Percentiles rank a stretch among this genome's conserved stretches.
These are phyloP conservation scores for Diaporthe citrichinensis DNA, from an alignment of 2,329 filamentous ascomycete genomes.

Conservation along the genomic window DNA sequence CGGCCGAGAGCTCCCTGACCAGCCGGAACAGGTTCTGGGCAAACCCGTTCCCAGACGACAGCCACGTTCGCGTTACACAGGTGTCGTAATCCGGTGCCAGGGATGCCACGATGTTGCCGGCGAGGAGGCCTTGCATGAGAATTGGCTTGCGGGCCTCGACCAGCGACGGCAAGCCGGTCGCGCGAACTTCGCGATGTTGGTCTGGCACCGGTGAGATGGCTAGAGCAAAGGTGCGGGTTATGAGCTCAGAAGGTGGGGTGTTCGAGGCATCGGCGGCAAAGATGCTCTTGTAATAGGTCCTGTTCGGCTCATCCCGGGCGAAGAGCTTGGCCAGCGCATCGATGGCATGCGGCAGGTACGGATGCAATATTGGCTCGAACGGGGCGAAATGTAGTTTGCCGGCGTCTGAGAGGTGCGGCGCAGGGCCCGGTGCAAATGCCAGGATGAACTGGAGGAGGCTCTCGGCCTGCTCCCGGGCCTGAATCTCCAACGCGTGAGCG, in stretches of 20 bases:
- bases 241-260: constrained; percentile 79
- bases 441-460: constrained; percentile 91
- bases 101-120: constrained; percentile 88
- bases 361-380: constrained; percentile 86
- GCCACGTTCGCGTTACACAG: constrained; percentile 82
- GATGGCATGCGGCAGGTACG: constrained; percentile 90
- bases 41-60: constrained; percentile 87
- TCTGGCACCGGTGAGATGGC: constrained; percentile 89
- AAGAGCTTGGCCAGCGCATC: constrained; percentile 93
- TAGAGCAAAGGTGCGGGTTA: constrained; percentile 89
- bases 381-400: constrained; percentile 78
- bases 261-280: constrained; percentile 80
- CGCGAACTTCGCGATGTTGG: constrained; percentile 66
- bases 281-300: constrained; percentile 85
- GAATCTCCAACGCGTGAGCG: constrained; percentile 83
- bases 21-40: constrained; percentile 84
- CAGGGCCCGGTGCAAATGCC: constrained; percentile 87
- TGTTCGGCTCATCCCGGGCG: constrained; percentile 93
- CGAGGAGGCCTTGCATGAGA: constrained; percentile 91
- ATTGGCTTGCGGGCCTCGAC: constrained; percentile 89
- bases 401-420: constrained; percentile 67
- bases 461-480: constrained; percentile 87
- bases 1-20: constrained; percentile 78
- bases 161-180: constrained; percentile 73
- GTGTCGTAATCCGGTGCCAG: constrained; percentile 76